Percentiles rank a stretch among this genome's conserved stretches.
Conservation (phyloP, 768 basidiomycete species). For the Trametes cinnabarina region DNA sequence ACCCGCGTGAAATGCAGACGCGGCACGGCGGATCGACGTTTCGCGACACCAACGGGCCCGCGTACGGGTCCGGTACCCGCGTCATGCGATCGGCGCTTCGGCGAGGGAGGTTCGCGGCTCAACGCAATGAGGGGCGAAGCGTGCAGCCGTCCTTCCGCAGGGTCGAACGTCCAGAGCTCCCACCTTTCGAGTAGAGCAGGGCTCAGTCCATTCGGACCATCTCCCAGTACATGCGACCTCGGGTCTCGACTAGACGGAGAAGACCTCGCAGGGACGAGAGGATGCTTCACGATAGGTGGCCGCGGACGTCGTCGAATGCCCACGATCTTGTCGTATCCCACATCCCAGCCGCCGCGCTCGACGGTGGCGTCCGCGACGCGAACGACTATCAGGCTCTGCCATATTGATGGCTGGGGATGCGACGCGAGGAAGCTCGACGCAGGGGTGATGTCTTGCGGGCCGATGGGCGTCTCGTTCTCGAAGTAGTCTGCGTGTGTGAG, state of each 20-base stretch:
- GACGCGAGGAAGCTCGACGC: conserved; percentile 33
- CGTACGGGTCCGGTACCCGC: not conserved
- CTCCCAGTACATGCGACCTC: conserved; percentile 6
- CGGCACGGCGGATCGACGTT: conserved; percentile 36
- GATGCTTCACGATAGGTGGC: conserved; percentile 36
- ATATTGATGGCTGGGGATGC: conserved; percentile 40
- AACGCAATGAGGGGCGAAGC: conserved; percentile 53
- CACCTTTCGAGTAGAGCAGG: conserved; percentile 70
- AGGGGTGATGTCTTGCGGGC: conserved; percentile 34
- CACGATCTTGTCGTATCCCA: conserved; percentile 52
- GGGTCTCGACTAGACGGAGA: conserved; percentile 27
- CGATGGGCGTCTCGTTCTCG: conserved; percentile 22
- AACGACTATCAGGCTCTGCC: conserved; percentile 57
- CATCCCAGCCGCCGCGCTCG: conserved; percentile 80
- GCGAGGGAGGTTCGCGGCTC: conserved; percentile 24
- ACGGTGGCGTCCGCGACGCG: conserved; percentile 55
- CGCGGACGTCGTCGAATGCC: conserved; percentile 72
- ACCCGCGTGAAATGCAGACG: conserved; percentile 82
- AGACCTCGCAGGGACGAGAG: not conserved
- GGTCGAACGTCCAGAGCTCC: conserved; percentile 82
- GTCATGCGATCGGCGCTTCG: not conserved
- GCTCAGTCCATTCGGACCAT: conserved; percentile 47
- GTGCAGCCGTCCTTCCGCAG: conserved; percentile 44
- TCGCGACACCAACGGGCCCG: conserved; percentile 4
- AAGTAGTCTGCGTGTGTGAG: conserved; percentile 27